Evolutionary conservation across 2,329 filamentous ascomycete species (phyloP), one percentile per base, ranked within the genome.

Genomic region (Neopestalotiopsis clavispora): DNA sequence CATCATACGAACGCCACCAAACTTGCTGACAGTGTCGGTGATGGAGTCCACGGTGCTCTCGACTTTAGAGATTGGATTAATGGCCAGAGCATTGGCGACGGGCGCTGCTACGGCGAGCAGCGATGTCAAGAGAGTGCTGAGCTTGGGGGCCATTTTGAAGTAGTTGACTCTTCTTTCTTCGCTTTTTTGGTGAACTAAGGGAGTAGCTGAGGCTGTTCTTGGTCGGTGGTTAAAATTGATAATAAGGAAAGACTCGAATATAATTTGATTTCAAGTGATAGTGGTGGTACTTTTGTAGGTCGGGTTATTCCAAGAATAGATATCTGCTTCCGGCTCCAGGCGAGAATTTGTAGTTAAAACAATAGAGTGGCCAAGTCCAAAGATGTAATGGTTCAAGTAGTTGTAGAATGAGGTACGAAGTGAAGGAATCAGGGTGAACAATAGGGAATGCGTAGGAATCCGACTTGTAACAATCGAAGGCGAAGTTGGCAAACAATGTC

Each of bases 1-100:
- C 74, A 79, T 78, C 74, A 90, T 78, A 72, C 85, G 83, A 14
- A 86, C 75, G 49, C 81, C 81, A 40, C 85, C 71, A 67, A 79
- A 78, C 67, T 73, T 71, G 61, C 74, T 72, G 14, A 76, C 49
- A 59, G 49, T 70, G 30, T 52, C 14, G 62, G 68, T 23, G 13
- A 73, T 73, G 63, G 71, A 68, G 28, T 30, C 59, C 34, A 34
- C 30, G 17, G 59, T 32, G 17, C 14, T 20, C 30, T 59, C 57
- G 57, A 59, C 28, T 20, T 23, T 62, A 13, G 59, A 62, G 17
- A 17, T 34, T 10, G 32, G 30, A 34, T 71, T 72, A 28, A 77
- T 30, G 32, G 77, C 76, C 17, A 60, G 67, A 17, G 74, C 76
- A 49, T 75, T 59, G 34, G 74, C 65, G 45, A 74, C 71, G 66